These are phyloP conservation scores for Pythium biforme DNA, from an alignment of 352 stramenopile genomes.

Conservation along the genomic window DNA sequence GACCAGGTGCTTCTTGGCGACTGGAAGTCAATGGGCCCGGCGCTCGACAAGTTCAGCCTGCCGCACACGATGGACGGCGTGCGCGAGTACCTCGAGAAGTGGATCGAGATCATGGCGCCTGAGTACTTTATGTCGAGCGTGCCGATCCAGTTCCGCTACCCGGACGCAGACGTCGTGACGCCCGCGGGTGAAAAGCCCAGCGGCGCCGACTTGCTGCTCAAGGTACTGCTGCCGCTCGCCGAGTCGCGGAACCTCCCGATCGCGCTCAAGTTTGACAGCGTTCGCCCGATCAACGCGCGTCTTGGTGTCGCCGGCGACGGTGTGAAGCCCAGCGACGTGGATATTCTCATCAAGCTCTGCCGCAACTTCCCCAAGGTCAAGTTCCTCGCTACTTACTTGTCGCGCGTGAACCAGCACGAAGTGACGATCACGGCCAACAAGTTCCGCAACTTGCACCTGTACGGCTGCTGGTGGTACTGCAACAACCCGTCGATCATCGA, in stretches of 20 bases:
- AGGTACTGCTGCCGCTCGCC: constrained; percentile 90
- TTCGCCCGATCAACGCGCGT: constrained; percentile 86
- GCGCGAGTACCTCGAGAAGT: constrained; percentile 82
- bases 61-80: constrained; percentile 77
- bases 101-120: constrained; percentile 91
- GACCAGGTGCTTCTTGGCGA: constrained; percentile 91
- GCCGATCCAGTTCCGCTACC: constrained; percentile 87
- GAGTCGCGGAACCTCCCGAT: constrained; percentile 88
- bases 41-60: constrained; percentile 52
- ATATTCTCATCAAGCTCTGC: constrained; percentile 85
- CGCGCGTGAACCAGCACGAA: constrained; percentile 93
- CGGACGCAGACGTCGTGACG: constrained; percentile 24
- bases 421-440: constrained; percentile 93
- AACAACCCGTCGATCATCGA: constrained; percentile 95
- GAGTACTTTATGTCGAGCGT: constrained; percentile 96
- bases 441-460: constrained; percentile 94
- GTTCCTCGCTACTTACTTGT: constrained; percentile 95
- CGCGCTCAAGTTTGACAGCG: constrained; percentile 93
- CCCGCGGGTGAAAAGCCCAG: constrained; percentile 35
- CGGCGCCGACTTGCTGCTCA: constrained; percentile 69
- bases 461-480: constrained; percentile 95
- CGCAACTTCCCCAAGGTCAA: constrained; percentile 88
- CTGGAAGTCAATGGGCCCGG: constrained; percentile 65
- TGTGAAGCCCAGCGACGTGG: constrained; percentile 89
- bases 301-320: constrained; percentile 85